Evolutionary conservation across 2,329 filamentous ascomycete species (phyloP), one percentile per base, ranked within the genome.

Genomic region (Talaromyces sp.): DNA sequence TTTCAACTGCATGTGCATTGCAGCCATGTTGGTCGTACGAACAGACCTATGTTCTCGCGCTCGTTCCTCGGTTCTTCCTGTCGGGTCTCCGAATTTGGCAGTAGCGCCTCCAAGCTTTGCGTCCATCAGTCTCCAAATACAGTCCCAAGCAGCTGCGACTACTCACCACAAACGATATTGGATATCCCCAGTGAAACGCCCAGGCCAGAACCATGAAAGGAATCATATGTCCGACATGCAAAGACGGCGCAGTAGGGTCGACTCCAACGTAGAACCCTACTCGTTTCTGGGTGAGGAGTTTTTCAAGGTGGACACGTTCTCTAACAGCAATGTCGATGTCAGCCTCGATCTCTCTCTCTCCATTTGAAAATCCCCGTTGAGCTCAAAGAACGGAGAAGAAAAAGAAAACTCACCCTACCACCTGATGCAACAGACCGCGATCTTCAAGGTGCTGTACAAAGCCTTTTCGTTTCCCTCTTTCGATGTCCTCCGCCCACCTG

Each of bases 151-250:
- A 28, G 14, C 33, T 36, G 4, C 55, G 14, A 56, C 4, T 42
- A 70, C 78, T 68, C 44, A 81, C 79, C 65, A 82, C 62, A 60
- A 78, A 81, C 52, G 75, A 73, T 4, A 79, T 72, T 3, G 75
- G 75, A 57, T 81, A 72, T 7, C 80, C 80, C 72, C 79, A 78
- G 5, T 81, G 75, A 63, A 81, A 82, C 52, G 76, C 75, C 80
- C 80, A 82, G 4, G 76, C 79, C 57, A 82, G 59, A 4, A 81
- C 76, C 79, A 82, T 82, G 56, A 82, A 78, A 2, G 80, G 80
- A 12, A 82, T 63, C 75, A 82, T 79, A 67, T 82, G 80, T 14
- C 80, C 80, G 61, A 82, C 71, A 67, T 82, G 80, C 68, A 82
- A 68, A 44, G 80, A 82, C 1, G 79, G 77, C 10, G 78, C 80